A percentile compares a stretch with the other conserved stretches of the same genome.
Conservation (phyloP, 2,329 filamentous ascomycete species). For the Talaromyces marneffei region DNA sequence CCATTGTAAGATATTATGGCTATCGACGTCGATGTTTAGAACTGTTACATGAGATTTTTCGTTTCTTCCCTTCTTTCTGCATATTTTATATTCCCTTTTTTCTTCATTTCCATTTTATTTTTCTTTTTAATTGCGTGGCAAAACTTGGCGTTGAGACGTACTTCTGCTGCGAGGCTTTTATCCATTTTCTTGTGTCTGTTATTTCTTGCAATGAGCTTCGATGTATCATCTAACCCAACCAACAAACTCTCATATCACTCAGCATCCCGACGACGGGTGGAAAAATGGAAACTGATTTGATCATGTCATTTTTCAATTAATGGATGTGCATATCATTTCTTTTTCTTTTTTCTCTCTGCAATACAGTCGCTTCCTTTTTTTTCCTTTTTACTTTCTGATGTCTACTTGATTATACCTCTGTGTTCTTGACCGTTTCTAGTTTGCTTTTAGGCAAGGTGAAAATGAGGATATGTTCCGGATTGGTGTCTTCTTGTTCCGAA, state of each 20-base stretch:
- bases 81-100: conserved; percentile 15
- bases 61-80: conserved; percentile 25
- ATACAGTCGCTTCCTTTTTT: background rate
- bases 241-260: background rate
- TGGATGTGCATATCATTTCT: conserved; percentile 3
- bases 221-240: conserved; percentile 8
- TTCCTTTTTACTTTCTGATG: background rate
- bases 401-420: background rate
- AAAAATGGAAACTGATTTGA: background rate
- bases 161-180: conserved; percentile 29
- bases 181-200: conserved; percentile 21
- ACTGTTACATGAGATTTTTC: conserved; percentile 14
- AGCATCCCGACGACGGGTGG: background rate
- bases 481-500: background rate
- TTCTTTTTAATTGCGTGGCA: conserved; percentile 26
- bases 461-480: background rate
- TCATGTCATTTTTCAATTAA: background rate
- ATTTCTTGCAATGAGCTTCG: conserved; percentile 15
- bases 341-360: background rate
- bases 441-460: background rate
- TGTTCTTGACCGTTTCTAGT: background rate
- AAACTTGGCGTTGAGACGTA: conserved; percentile 30
- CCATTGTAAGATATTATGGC: conserved; percentile 13
- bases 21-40: conserved; percentile 13
- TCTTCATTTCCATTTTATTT: conserved; percentile 10